phyloP scores from a whole-genome alignment of 2,329 filamentous ascomycete genomes.

The Thelonectria blattea region DNA sequence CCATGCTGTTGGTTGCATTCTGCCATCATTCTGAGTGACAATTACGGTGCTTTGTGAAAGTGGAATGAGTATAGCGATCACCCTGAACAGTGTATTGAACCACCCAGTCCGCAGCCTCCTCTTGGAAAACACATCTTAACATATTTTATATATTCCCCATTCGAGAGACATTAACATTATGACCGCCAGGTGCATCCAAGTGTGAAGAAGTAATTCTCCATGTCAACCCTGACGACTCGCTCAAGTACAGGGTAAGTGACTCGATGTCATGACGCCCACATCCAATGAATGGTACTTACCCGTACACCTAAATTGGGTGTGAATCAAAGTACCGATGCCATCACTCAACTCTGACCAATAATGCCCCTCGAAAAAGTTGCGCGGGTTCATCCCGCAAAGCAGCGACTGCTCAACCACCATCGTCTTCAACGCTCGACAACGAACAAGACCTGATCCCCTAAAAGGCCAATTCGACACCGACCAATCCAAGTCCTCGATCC shows the following conservation, averaged over 20 bases:
- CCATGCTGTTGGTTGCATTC: too few relatives aligned
- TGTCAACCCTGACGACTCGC: too few relatives aligned
- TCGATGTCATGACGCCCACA: neutral
- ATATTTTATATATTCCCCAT: too few relatives aligned
- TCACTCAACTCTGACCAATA: slow-evolving; percentile 5
- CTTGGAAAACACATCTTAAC: too few relatives aligned
- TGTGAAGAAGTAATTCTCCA: too few relatives aligned
- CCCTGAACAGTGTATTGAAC: too few relatives aligned
- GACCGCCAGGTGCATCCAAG: too few relatives aligned
- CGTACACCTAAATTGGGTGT: neutral
- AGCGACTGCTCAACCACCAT: neutral
- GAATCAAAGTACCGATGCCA: neutral
- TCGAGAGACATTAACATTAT: too few relatives aligned
- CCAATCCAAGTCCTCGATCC: slow-evolving; percentile 4
- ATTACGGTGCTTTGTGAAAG: too few relatives aligned
- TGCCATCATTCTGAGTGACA: too few relatives aligned
- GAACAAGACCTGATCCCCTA: neutral
- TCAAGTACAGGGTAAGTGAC: neutral
- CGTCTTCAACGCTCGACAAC: slow-evolving; percentile 3
- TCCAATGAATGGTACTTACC: neutral
- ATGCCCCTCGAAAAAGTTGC: slow-evolving; percentile 11
- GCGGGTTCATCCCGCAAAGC: slow-evolving; percentile 3
- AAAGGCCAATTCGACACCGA: neutral
- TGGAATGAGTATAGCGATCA: too few relatives aligned
- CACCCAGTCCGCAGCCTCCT: too few relatives aligned